Conservation (phyloP, 345 rosid genomes). For the Mallotus nudiflorus region DNA sequence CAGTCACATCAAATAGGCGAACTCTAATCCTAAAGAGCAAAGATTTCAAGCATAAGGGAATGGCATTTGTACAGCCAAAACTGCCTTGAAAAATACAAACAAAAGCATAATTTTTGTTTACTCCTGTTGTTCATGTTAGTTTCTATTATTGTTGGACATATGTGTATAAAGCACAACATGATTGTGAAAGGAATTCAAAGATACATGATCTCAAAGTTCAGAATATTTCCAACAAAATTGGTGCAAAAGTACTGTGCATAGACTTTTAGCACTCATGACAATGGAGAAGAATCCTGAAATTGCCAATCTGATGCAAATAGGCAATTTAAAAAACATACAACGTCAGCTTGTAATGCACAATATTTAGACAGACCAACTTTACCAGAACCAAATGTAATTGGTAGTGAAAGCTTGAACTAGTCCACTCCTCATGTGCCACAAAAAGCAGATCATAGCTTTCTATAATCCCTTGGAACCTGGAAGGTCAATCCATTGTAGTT, state of each 20-base stretch:
- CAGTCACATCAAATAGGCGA: no score
- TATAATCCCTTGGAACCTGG: slow-evolving; percentile 50
- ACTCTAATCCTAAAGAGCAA: no score
- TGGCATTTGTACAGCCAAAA: no score
- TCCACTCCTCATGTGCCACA: background rate
- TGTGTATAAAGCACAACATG: background rate
- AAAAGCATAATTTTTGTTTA: no score
- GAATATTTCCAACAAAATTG: background rate
- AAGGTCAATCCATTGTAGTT: slow-evolving; percentile 63
- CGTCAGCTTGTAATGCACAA: background rate
- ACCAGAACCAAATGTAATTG: background rate
- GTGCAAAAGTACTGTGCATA: background rate
- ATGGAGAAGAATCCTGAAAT: slow-evolving; percentile 10
- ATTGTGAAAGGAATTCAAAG: background rate
- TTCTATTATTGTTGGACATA: background rate
- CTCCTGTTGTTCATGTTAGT: no score
- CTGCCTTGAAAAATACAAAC: no score
- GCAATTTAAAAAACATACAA: background rate
- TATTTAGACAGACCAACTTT: background rate
- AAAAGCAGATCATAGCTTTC: background rate
- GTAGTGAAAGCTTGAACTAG: background rate
- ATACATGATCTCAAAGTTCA: background rate
- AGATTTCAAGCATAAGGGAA: no score
- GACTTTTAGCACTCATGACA: background rate
- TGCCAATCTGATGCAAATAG: background rate